Percentiles rank a stretch among this genome's conserved stretches.
Evolutionary conservation across 345 rosid species (phyloP).

Genomic region (Noccaea caerulescens): DNA sequence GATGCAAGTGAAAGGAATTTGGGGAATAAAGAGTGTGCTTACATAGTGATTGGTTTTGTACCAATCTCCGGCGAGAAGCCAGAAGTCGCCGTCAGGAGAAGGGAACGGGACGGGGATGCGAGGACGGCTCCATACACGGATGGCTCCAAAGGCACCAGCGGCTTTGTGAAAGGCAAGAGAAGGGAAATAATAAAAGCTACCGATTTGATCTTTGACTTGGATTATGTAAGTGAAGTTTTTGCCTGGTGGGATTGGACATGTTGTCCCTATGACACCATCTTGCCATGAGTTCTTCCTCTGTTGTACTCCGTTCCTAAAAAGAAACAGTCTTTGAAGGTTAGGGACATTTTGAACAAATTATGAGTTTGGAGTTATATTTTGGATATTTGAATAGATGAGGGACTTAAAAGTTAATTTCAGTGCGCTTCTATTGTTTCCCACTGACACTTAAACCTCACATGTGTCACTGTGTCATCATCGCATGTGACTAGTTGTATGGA

Average conservation of each 20-base stretch:
- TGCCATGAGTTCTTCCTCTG: conserved; percentile 88
- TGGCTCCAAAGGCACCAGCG: conserved; percentile 87
- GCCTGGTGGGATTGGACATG: conserved; percentile 88
- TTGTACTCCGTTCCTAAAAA: conserved; percentile 79
- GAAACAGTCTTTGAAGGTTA: not conserved
- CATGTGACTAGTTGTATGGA: conserved; percentile 39
- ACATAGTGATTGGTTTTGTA: conserved; percentile 77
- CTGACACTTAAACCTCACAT: conserved; percentile 38
- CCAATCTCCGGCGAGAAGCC: conserved; percentile 89
- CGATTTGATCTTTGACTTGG: conserved; percentile 94
- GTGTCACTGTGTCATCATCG: conserved; percentile 13
- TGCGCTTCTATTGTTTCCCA: conserved; percentile 23
- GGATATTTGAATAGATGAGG: not conserved
- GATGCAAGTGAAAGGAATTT: not conserved
- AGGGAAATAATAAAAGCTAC: conserved; percentile 87
- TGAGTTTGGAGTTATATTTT: conserved; percentile 9
- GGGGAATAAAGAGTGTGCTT: conserved; percentile 25
- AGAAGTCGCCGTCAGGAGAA: conserved; percentile 72
- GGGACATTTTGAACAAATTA: not conserved
- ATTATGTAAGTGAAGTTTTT: conserved; percentile 78
- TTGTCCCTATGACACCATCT: conserved; percentile 90
- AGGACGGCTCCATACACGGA: conserved; percentile 87
- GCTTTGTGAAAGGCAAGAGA: conserved; percentile 90
- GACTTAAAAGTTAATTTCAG: not conserved
- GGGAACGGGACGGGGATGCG: conserved; percentile 83